Evolutionary conservation across 2,329 filamentous ascomycete genomes (phyloP).

Genomic region (Pseudopithomyces chartarum): DNA sequence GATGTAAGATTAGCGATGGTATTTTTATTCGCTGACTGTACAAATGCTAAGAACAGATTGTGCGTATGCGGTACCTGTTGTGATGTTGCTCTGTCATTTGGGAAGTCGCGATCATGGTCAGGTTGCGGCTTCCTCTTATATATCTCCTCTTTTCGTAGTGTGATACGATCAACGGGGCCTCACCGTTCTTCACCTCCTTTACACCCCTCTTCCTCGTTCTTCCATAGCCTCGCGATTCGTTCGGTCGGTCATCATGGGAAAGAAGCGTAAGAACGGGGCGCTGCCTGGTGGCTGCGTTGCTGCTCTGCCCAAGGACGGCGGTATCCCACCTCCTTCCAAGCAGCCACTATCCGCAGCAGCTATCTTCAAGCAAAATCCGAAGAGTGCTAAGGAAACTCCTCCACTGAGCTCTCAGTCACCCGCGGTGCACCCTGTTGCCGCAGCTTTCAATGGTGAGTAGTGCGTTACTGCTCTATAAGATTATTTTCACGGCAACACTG

Average conservation of each 20-base stretch:
- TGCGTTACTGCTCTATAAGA: too few relatives aligned
- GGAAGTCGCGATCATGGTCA: neutral
- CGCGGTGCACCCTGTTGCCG: conserved; percentile 28
- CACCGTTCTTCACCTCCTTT: neutral
- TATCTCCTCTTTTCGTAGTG: neutral
- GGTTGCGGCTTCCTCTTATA: conserved; percentile 10
- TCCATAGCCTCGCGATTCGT: neutral
- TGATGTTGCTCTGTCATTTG: neutral
- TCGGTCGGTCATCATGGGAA: neutral
- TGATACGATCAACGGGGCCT: neutral
- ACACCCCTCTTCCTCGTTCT: neutral
- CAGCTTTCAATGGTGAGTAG: conserved; percentile 33
- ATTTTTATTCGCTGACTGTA: conserved; percentile 7
- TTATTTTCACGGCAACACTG: too few relatives aligned
- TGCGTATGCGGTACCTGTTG: neutral
- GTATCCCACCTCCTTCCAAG: conserved; percentile 3
- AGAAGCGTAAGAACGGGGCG: neutral
- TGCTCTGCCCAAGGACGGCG: neutral
- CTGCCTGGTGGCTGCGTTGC: neutral
- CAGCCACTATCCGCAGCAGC: conserved; percentile 27
- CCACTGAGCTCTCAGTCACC: neutral
- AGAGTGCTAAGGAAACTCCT: neutral
- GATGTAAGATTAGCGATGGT: conserved; percentile 9
- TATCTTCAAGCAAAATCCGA: conserved; percentile 27
- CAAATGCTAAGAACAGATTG: neutral